phyloP scores from a whole-genome alignment of 1,284 basidiomycete species.

The Kwoniella shivajii region DNA sequence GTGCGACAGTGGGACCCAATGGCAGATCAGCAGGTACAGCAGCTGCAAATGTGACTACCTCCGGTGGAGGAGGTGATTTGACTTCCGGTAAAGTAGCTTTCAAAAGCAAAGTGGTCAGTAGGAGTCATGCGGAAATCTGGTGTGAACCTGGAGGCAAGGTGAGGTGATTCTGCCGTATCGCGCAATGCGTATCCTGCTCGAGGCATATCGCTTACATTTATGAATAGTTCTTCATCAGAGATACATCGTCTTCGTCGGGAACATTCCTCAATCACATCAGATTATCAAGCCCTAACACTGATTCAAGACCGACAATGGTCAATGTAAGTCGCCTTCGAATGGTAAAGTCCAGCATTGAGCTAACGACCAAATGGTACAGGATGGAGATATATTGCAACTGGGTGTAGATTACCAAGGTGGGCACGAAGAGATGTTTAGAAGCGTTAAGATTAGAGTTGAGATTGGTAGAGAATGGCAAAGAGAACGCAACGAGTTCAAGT shows the following conservation, averaged over 20 bases:
- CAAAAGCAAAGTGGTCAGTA: constrained; percentile 92
- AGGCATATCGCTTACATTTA: constrained; percentile 41
- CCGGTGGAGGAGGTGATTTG: constrained; percentile 59
- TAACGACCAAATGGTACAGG: constrained; percentile 46
- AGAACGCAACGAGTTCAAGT: constrained; percentile 93
- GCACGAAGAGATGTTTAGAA: constrained; percentile 95
- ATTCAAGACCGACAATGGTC: constrained; percentile 75
- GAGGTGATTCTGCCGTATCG: constrained; percentile 20
- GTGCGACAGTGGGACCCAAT: constrained; percentile 11
- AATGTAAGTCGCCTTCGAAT: constrained; percentile 55
- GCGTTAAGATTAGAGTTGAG: constrained; percentile 95
- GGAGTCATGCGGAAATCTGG: constrained; percentile 95
- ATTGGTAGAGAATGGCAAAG: constrained; percentile 83
- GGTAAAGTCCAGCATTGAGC: too few species aligned
- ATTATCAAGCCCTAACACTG: constrained; percentile 78
- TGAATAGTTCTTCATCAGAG: constrained; percentile 78
- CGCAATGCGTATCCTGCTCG: constrained; percentile 49
- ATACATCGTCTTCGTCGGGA: constrained; percentile 87
- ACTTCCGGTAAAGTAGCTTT: constrained; percentile 86
- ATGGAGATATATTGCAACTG: constrained; percentile 92
- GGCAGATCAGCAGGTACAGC: neutral
- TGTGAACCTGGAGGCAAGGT: constrained; percentile 61
- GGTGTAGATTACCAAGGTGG: constrained; percentile 99
- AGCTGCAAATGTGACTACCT: constrained; percentile 22
- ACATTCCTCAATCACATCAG: constrained; percentile 97